Evolutionary conservation across 1,284 basidiomycete genomes (phyloP).

Genomic region (Inonotus hispidus): DNA sequence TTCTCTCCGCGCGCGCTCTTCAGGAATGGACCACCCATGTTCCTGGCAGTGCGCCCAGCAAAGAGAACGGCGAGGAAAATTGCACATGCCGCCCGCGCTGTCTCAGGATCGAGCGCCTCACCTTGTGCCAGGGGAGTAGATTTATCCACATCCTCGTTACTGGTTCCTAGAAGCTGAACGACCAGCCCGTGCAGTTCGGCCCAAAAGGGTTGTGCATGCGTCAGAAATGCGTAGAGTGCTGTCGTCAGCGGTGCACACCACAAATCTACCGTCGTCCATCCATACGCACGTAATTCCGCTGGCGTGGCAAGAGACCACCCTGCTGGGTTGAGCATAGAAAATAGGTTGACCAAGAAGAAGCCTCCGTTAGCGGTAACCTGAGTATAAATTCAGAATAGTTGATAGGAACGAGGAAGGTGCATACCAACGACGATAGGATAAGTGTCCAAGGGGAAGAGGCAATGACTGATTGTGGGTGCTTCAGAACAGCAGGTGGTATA

Average conservation of each 20-base stretch:
- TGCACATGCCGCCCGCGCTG: constrained; percentile 63
- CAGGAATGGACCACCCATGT: constrained; percentile 36
- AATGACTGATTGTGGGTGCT: constrained; percentile 43
- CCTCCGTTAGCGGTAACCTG: constrained; percentile 52
- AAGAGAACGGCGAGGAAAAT: constrained; percentile 55
- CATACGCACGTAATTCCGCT: constrained; percentile 61
- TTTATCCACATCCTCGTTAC: constrained; percentile 27
- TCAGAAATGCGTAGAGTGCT: constrained; percentile 65
- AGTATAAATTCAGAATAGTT: neutral
- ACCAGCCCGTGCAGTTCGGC: constrained; percentile 48
- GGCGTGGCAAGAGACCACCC: constrained; percentile 60
- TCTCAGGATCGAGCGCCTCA: constrained; percentile 49
- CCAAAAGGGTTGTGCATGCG: constrained; percentile 77
- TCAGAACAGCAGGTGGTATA: constrained; percentile 57
- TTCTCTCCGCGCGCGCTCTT: constrained; percentile 15
- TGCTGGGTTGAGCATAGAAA: constrained; percentile 65
- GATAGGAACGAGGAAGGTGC: constrained; percentile 22
- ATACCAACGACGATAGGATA: constrained; percentile 59
- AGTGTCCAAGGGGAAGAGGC: constrained; percentile 66
- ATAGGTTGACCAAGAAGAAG: constrained; percentile 63
- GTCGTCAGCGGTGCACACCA: constrained; percentile 72
- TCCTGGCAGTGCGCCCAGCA: constrained; percentile 48
- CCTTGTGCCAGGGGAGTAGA: constrained; percentile 20
- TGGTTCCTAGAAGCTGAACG: constrained; percentile 18
- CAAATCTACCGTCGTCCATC: constrained; percentile 69